Evolutionary conservation across 805 yeast genomes (phyloP), one percentile per base, ranked within the genome.

Genomic region (Naumovozyma dairenensis): DNA sequence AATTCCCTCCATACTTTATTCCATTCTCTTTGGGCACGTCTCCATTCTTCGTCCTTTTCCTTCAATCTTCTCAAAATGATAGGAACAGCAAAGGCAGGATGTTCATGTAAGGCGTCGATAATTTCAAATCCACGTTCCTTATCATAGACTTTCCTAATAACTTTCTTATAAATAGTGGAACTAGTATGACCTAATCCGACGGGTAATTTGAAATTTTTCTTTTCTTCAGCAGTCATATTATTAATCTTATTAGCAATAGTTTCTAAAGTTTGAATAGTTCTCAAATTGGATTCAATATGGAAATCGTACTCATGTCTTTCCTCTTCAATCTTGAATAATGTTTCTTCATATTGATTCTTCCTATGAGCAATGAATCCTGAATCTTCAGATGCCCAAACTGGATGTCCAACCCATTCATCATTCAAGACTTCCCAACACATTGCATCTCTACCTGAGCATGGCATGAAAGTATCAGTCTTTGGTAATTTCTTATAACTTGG

Each of bases 371-470:
- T 87, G 50, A 89, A 92, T 0, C 98, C 99, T 9, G 96, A 83
- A 58, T 92, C 99, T 58, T 92, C 99, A 0, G 97, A 89, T 4
- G 97, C 98, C 99, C 99, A 92, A n/a, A 95, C 93, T 16, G 99
- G 99, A 60, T 92, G 97, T 5, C 96, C 96, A 22, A 92, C 97
- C 96, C 97, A 92, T 60, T 89, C 97, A 57, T 92, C 98, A 59
- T 92, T 92, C 48, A 92, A 69, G 12, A 92, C 96, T 53, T 89
- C 96, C 96, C 96, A 89, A 57, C 98, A 92, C 87, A 92, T 82
- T 49, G 89, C 97, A 60, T 92, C 99, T 49, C 99, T 76, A 13
- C 98, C 98, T 7, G 94, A 82, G 49, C 97, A 89, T 16, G 97
- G 96, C 94, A 86, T 86, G 51, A 75, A 82, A 0, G 95, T 84